Base-by-base conservation (phyloP, 108 stramenopile genomes). In the Hondaea fermentalgiana region DNA sequence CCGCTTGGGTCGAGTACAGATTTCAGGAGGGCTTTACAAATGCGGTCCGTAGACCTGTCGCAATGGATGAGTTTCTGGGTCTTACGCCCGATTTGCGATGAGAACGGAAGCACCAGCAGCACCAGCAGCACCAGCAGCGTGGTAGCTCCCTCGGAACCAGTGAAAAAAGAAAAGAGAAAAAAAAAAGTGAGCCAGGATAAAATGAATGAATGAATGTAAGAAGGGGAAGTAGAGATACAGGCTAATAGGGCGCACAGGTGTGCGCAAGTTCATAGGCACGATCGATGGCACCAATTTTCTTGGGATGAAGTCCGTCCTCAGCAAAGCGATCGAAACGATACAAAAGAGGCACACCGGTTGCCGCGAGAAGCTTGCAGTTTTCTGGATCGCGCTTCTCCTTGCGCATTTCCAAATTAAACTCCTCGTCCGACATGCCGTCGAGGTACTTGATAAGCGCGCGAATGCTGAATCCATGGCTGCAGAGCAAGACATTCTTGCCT, bases 401-500 rank as follows among this genome's bases (percentile, higher is more conserved):
- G 49, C 51, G 45, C 76, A 83, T 91, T 23, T 83, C 76, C 23
- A 17, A 14, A 45, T 83, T 92, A 90, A 99, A 98, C 19, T 94
- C 98, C 0, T 99, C 97, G 45, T 93, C 92, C n/a, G 95, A 92
- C 90, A 99, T 99, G 83, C 90, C 93, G 90, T 99, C 99, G 91
- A 99, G 94, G 92, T 98, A 96, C 93, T 98, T 98, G 58, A 99
- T 97, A 28, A 99, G 94, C 5, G 98, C 98, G 16, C 99, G 96
- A n/a, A 99, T 93, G 17, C 97, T 97, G 92, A 99, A 99, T 55
- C 98, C 99, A 90, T 99, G 99, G 8, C 98, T 98, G 35, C 97
- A 98, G 93, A 99, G 98, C 29, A 99, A 90, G 17, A 99, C 92
- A 60, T 93, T 96, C 92, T 99, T 98, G 45, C 98, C 98, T 17